Conservation (phyloP, 1,284 basidiomycete genomes). For the Polyporus tsugae region DNA sequence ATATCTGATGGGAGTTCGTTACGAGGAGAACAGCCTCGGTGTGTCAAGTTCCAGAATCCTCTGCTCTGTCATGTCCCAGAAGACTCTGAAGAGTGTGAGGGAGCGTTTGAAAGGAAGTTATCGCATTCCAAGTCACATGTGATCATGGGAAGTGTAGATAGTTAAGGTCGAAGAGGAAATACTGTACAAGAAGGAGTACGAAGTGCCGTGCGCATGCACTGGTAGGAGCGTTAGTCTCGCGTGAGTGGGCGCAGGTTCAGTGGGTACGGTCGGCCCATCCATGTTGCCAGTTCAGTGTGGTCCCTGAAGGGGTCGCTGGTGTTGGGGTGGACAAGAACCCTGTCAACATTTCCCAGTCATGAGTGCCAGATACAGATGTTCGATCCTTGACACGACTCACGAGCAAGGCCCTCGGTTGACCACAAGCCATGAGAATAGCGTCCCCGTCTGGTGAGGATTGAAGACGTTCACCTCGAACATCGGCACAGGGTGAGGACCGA, state of each 20-base stretch:
- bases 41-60: neutral
- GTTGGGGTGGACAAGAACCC: constrained; percentile 80
- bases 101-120: neutral
- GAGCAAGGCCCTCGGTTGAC: constrained; percentile 73
- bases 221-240: neutral
- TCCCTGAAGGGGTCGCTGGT: constrained; percentile 66
- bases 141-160: neutral
- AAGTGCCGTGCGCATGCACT: neutral
- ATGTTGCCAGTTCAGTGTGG: constrained; percentile 70
- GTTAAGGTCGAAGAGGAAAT: neutral
- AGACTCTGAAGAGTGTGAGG: neutral
- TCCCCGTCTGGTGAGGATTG: constrained; percentile 69
- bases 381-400: constrained; percentile 49
- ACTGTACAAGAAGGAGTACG: neutral
- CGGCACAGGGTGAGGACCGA: constrained; percentile 71
- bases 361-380: no score
- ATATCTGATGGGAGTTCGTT: neutral
- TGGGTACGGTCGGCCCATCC: constrained; percentile 75
- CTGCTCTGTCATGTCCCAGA: neutral
- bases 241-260: constrained; percentile 43
- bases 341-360: constrained; percentile 35
- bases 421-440: constrained; percentile 70
- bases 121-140: neutral
- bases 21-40: neutral
- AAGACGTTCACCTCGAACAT: constrained; percentile 80